Evolutionary conservation across 108 stramenopile species (phyloP).

Genomic region (Parmales sp.): DNA sequence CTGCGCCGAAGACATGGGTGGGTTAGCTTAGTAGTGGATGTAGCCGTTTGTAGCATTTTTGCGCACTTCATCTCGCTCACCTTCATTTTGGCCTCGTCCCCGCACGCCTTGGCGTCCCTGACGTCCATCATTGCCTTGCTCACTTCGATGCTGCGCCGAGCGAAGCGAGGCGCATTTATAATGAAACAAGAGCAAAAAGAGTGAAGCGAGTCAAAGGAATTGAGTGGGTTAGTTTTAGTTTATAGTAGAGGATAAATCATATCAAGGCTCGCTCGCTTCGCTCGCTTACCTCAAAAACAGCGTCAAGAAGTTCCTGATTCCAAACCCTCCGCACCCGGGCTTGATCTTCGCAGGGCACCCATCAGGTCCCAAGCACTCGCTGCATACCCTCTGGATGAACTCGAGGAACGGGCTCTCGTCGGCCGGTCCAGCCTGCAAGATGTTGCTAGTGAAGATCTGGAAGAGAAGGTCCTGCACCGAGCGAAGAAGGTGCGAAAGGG

Average conservation of each 20-base stretch:
- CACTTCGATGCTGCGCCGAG: slow-evolving; percentile 74
- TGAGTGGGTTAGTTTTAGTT: no score
- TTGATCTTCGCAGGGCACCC: slow-evolving; percentile 51
- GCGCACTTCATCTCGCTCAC: slow-evolving; percentile 30
- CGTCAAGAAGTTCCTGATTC: slow-evolving; percentile 75
- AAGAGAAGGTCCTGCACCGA: slow-evolving; percentile 67
- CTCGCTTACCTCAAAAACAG: no score
- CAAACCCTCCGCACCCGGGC: slow-evolving; percentile 68
- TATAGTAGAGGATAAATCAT: no score
- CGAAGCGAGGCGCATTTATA: no score
- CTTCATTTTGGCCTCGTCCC: slow-evolving; percentile 18
- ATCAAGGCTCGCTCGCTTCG: no score
- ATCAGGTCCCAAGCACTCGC: slow-evolving; percentile 43
- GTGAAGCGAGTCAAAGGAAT: no score
- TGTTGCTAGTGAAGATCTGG: slow-evolving; percentile 76
- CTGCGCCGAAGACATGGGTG: slow-evolving; percentile 8
- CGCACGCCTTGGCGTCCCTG: slow-evolving; percentile 35
- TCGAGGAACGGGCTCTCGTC: slow-evolving; percentile 82
- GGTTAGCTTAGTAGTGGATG: no score
- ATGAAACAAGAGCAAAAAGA: no score
- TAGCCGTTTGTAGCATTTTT: no score
- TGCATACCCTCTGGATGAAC: slow-evolving; percentile 79
- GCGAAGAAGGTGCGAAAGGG: no score
- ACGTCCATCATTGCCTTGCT: slow-evolving; percentile 66
- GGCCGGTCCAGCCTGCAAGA: slow-evolving; percentile 48